Base-by-base conservation (phyloP, 768 basidiomycete genomes). In the Mycena crocata region DNA sequence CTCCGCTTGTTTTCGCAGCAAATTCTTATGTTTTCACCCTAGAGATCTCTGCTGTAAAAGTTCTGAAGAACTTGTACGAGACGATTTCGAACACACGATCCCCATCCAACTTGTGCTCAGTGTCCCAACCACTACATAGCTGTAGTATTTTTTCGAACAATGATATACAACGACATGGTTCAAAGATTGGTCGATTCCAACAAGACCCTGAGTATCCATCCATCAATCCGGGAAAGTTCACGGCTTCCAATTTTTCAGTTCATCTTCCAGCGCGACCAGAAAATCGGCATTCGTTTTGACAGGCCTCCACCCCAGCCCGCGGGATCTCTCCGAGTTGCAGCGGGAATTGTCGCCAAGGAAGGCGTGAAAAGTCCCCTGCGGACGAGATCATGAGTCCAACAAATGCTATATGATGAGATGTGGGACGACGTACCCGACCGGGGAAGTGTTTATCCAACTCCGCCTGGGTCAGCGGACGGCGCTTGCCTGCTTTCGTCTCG, bases 271-370 rank as follows among this genome's bases (percentile, higher is more conserved):
- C 57, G 77, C 79, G 39, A 62, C 71, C 15, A 81, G 46, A 63
- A 82, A 70, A 55, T 82, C 81, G 58, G 74, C 69, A 0, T 71
- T 77, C 28, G 73, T 77, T 40, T 76, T 73, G 26, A 61, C 73
- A 17, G 82, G 79, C 66, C 78, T 80, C 81, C 82, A 83, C 8
- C 81, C 81, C n/a, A 82, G 46, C 35, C 68, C 66, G 23, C 74
- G 70, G 8, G 73, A 71, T 31, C 77, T 76, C 59, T 64, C 64
- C 15, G 73, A 59, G n/a, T 64, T 64, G 52, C 64, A 55, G 30
- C 77, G 70, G 10, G 69, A 54, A 52, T 78, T 78, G 19, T 60
- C 49, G 32, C 75, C 77, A 10, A 70, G 57, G 51, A 63, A 67
- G 10, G 21, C n/a, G 3, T 64, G 67, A 23, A 68, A 4, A 30